Percentiles rank a stretch among this genome's conserved stretches.
These are phyloP conservation scores for Fraxinus pennsylvanica DNA, from an alignment of 257 asterid genomes.

Conservation along the genomic window DNA sequence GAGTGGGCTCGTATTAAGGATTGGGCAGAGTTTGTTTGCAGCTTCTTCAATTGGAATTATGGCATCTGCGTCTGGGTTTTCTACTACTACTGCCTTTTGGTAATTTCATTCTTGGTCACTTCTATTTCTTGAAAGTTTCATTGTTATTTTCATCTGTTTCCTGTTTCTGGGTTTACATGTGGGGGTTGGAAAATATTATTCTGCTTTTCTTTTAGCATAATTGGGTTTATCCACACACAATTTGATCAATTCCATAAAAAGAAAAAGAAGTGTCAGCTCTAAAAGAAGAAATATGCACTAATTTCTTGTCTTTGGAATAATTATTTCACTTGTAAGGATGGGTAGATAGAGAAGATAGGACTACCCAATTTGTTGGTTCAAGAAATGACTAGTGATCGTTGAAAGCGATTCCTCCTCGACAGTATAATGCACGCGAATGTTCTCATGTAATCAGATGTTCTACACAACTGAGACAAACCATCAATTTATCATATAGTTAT, in stretches of 20 bases:
- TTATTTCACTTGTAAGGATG: background rate
- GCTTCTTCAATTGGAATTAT: conserved; percentile 66
- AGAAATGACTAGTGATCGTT: background rate
- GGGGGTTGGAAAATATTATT: conserved; percentile 4
- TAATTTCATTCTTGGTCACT: conserved; percentile 21
- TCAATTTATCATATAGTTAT: background rate
- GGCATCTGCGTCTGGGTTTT: conserved; percentile 88
- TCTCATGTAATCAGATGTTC: background rate
- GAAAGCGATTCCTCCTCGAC: background rate
- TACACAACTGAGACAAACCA: background rate
- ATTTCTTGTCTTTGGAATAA: background rate
- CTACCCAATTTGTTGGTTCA: background rate
- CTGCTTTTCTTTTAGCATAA: conserved; percentile 1
- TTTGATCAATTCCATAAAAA: background rate
- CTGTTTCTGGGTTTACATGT: conserved; percentile 1
- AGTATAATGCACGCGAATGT: background rate
- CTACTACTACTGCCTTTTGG: conserved; percentile 84
- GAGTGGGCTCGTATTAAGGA: conserved; percentile 70
- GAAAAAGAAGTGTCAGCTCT: background rate
- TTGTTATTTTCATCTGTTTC: conserved; percentile 40
- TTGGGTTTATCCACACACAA: background rate
- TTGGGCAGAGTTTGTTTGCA: conserved; percentile 63
- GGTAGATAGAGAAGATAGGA: background rate
- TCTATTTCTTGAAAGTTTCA: background rate
- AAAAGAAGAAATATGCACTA: conserved; percentile 18